Evolutionary conservation across 768 basidiomycete species (phyloP), one percentile per base, ranked within the genome.

Genomic region (Cystofilobasidium ferigula): DNA sequence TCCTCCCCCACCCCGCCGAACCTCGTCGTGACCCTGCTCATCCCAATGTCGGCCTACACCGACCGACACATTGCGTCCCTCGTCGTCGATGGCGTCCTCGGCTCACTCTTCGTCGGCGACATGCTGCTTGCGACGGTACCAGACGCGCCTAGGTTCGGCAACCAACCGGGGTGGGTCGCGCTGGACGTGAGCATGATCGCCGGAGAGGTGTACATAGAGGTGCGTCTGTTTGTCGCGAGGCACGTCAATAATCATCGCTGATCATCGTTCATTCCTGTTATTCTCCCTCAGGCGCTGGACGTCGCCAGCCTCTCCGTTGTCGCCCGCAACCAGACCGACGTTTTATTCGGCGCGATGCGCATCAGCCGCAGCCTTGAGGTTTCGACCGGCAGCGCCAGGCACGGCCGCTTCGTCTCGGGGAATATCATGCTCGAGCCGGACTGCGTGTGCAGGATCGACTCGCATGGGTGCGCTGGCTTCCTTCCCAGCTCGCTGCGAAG

Each of bases 381-480:
- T 9, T 54, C 51, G 51, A 54, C 51, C 30, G 51, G 51, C 12
- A 2, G 28, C 4, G 51, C 7, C 2, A 28, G 51, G 5, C 5
- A 32, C 51, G 51, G 51, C 10, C 26, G 51, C 2, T 28, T 54
- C 51, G 28, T 54, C 30, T 6, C n/a, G 10, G 30, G 51, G 28
- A 30, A 28, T 9, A 12, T 54, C 18, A 13, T 54, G 14, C 16
- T 54, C 28, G 28, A 54, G 51, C 51, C 51, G 10, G 51, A 54
- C 51, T 54, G 51, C 51, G 51, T 54, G 18, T 54, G 51, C 51
- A 28, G 7, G 28, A 54, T 54, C 30, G 51, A 54, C 26, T 54
- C 51, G 51, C 51, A 54, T 1, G 14, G 51, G 51, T 54, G 7
- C 16, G 51, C 32, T 22, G 7, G 6, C 48, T 53, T 10, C 48